phyloP scores from a whole-genome alignment of 129 eudicot species.

The Saposhnikovia divaricata region DNA sequence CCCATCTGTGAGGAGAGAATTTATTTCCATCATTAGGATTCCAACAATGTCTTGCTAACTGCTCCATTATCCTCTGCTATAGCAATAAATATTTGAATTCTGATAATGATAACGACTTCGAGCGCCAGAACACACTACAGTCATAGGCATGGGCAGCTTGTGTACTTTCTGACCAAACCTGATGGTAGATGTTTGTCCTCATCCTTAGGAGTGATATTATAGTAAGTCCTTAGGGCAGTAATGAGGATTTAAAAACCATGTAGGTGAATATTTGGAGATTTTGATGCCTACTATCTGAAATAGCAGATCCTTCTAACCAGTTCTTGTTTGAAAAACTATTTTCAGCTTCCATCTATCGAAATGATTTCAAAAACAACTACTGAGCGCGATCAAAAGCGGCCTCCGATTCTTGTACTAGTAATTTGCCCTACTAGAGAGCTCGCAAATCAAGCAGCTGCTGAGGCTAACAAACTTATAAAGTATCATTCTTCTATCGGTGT shows the following conservation, averaged over 20 bases:
- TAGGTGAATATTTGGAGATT: neutral
- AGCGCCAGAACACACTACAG: neutral
- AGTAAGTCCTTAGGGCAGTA: neutral
- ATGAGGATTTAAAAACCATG: neutral
- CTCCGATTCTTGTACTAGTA: constrained; percentile 77
- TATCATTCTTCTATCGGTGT: constrained; percentile 92
- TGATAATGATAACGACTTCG: neutral
- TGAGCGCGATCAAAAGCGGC: constrained; percentile 65
- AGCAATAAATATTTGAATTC: no score
- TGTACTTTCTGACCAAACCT: neutral
- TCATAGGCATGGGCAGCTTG: neutral
- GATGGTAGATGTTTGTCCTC: neutral
- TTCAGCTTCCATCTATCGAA: constrained; percentile 97
- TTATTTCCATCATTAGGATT: neutral
- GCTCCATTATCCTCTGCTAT: neutral
- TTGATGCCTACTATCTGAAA: neutral
- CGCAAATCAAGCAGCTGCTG: constrained; percentile 93
- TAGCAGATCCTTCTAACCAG: constrained; percentile 5
- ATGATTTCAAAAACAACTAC: constrained; percentile 49
- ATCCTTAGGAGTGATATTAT: neutral
- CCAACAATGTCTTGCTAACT: neutral
- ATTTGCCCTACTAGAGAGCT: constrained; percentile 98
- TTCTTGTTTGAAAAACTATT: neutral
- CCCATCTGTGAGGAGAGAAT: neutral
- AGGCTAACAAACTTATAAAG: constrained; percentile 72